Conservation (phyloP, 2,329 filamentous ascomycete species). For the Aspergillus persii region DNA sequence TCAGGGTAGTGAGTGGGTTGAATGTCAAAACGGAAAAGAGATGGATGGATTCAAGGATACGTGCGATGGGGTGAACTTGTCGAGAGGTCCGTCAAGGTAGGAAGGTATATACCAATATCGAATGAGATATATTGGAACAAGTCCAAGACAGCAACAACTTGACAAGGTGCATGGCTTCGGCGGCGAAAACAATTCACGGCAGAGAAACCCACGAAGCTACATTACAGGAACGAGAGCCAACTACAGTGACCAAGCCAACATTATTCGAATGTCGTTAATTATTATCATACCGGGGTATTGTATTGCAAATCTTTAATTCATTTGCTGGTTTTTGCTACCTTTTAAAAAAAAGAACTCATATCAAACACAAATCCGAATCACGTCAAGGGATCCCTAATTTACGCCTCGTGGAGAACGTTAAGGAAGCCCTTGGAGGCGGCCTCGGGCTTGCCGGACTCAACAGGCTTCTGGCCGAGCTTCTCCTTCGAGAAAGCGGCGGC, state of each 20-base stretch:
- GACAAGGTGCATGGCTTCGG: no score
- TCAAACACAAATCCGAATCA: constrained; percentile 16
- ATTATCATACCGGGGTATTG: constrained; percentile 18
- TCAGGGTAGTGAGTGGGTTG: no score
- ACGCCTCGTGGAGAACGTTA: constrained; percentile 52
- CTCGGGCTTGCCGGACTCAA: constrained; percentile 62
- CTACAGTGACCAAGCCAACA: not conserved
- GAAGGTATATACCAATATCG: no score
- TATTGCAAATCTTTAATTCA: constrained; percentile 21
- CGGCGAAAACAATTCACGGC: no score
- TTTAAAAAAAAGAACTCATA: constrained; percentile 22
- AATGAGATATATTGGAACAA: no score
- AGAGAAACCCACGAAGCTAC: no score
- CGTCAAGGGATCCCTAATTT: constrained; percentile 27
- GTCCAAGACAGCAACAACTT: no score
- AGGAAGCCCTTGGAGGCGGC: constrained; percentile 54
- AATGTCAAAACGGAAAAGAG: no score
- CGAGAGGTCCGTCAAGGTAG: no score
- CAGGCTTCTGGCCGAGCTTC: constrained; percentile 71
- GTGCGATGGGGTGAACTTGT: no score
- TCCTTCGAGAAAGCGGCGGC: constrained; percentile 85
- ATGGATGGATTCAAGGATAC: no score
- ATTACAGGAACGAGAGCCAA: not conserved
- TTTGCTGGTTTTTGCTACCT: constrained; percentile 22
- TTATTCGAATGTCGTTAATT: constrained; percentile 8